Evolutionary conservation across 768 basidiomycete species (phyloP).

Genomic region (Mrakia frigida): DNA sequence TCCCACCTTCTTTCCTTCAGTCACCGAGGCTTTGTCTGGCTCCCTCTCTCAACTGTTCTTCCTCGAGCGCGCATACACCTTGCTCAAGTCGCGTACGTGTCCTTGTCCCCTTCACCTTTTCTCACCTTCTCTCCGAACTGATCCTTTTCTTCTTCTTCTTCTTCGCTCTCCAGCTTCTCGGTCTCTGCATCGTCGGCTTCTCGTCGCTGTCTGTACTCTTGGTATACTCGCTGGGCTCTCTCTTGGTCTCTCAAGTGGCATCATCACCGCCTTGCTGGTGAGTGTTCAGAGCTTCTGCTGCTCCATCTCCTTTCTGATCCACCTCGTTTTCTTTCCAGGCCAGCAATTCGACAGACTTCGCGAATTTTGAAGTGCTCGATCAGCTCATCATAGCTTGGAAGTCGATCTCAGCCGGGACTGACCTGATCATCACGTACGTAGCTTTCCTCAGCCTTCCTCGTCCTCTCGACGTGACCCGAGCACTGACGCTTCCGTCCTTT

Average conservation of each 20-base stretch:
- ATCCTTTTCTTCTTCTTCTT: no score
- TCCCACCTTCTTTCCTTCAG: not conserved
- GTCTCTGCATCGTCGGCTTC: not conserved
- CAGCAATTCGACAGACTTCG: not conserved
- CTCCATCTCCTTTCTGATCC: not conserved
- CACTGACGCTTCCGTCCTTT: not conserved
- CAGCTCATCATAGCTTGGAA: not conserved
- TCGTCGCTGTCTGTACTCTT: not conserved
- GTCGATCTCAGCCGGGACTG: not conserved
- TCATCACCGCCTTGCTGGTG: not conserved
- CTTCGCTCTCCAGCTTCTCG: no score
- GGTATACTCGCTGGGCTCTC: not conserved
- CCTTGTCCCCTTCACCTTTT: no score
- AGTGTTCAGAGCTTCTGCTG: not conserved
- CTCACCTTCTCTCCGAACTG: no score
- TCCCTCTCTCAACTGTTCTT: not conserved
- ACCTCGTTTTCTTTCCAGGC: not conserved
- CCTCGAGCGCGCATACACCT: not conserved
- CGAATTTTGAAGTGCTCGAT: not conserved
- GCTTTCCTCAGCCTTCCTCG: not conserved
- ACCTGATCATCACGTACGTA: not conserved
- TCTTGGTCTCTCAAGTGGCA: not conserved
- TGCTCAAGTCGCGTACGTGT: not conserved
- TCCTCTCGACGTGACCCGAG: not conserved
- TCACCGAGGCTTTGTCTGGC: not conserved